Evolutionary conservation across 2,329 filamentous ascomycete genomes (phyloP).

Genomic region (Phialophora chinensis): DNA sequence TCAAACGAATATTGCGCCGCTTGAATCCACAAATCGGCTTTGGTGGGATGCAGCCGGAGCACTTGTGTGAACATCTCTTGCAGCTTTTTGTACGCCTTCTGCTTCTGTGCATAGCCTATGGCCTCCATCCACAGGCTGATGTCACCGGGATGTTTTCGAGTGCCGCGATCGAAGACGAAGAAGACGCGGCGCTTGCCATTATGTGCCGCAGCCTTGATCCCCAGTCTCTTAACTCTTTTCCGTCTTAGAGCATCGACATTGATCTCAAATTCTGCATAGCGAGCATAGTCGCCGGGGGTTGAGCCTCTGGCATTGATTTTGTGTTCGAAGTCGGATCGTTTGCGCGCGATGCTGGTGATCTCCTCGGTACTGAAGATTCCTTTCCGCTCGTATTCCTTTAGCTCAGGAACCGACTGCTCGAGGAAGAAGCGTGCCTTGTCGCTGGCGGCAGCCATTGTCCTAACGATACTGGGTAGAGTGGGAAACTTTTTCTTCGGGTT

Average conservation of each 20-base stretch:
- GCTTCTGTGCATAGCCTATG: slow-evolving; percentile 76
- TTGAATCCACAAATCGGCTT: slow-evolving; percentile 81
- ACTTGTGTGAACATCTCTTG: slow-evolving; percentile 68
- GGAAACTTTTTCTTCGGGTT: slow-evolving; percentile 17
- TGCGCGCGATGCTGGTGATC: slow-evolving; percentile 84
- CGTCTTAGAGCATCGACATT: slow-evolving; percentile 74
- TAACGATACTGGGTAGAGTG: no score
- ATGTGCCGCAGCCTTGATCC: slow-evolving; percentile 73
- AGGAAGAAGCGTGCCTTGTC: slow-evolving; percentile 96
- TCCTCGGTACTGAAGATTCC: slow-evolving; percentile 90
- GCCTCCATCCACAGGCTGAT: slow-evolving; percentile 87
- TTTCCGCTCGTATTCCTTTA: slow-evolving; percentile 90
- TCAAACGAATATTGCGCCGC: slow-evolving; percentile 81
- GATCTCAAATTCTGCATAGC: slow-evolving; percentile 77
- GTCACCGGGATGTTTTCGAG: slow-evolving; percentile 81
- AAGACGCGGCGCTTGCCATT: slow-evolving; percentile 83
- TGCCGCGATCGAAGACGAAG: slow-evolving; percentile 85
- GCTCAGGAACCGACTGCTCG: slow-evolving; percentile 87
- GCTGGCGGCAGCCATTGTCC: slow-evolving; percentile 77
- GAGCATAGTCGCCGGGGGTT: slow-evolving; percentile 76
- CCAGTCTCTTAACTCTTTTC: slow-evolving; percentile 82
- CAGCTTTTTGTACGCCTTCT: slow-evolving; percentile 67
- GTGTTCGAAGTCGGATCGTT: slow-evolving; percentile 92
- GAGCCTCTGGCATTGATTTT: slow-evolving; percentile 82
- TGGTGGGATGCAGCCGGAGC: slow-evolving; percentile 82